Evolutionary conservation across 1,139 yeast genomes (phyloP), one percentile per base, ranked within the genome.

Genomic region (Diutina scorzettiae): DNA sequence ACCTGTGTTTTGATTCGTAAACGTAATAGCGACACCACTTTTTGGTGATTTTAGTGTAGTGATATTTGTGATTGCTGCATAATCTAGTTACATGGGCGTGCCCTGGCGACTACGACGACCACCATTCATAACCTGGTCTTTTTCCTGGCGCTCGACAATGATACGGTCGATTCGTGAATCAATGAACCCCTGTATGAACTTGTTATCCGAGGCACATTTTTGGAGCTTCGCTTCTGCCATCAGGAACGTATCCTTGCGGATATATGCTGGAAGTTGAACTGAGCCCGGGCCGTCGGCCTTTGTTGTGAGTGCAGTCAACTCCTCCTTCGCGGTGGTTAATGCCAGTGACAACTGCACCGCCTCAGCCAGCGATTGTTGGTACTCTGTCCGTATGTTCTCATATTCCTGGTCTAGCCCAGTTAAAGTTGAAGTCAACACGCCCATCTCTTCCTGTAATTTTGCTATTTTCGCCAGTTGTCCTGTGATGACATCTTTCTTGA

Each of bases 101-200:
- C 39, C 39, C 11, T 34, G 39, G 1, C 39, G 24, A 34, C 39
- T 34, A 8, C 28, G 24, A 14, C 39, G 27, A 4, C 39, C 39
- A 5, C 28, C 39, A 14, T 14, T 16, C 21, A 23, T 34, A 8
- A 14, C 28, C 17, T 34, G 27, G 11, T 34, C 39, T 7, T 16
- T 14, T 21, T 34, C 28, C 9, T 34, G 39, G 5, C 39, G 27
- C 28, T 34, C 28, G 6, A 23, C 39, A 12, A 34, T 11, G 8
- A 34, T 16, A 8, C 39, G 28, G 16, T 34, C 39, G 14, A 34
- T 34, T 11, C 39, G 27, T 8, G 27, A n/a, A 3, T 34, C 28
- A 4, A 34, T 21, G 9, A 34, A 34, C 18, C 39, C 39, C 18
- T 23, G 25, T 1, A 34, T 19, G 11, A 23, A 34, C n/a, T 21